Percentiles rank a stretch among this genome's conserved stretches.
Evolutionary conservation across 169 alveolate species (phyloP).

Genomic region (Cryptosporidium ubiquitum): DNA sequence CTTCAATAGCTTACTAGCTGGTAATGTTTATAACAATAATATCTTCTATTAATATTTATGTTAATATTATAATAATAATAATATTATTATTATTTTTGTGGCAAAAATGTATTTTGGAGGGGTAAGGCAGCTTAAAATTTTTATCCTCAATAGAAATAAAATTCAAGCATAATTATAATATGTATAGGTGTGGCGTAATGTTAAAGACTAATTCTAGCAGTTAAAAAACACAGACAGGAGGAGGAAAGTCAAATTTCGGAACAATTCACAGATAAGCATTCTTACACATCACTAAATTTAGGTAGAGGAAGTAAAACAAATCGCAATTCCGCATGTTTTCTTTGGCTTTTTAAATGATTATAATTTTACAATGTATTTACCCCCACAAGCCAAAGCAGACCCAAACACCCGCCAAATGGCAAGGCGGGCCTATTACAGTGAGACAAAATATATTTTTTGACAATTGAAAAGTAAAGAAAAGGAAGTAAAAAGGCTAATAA

Average conservation of each 20-base stretch:
- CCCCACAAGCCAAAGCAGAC: neutral
- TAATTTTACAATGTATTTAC: neutral
- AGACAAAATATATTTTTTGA: slow-evolving; percentile 3
- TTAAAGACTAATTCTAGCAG: neutral
- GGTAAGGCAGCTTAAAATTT: neutral
- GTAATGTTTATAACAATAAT: too few species aligned
- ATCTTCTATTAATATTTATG: neutral
- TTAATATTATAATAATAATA: neutral
- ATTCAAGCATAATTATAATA: neutral
- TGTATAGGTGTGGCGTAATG: neutral
- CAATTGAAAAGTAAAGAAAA: neutral
- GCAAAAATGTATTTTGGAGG: neutral
- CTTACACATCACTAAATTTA: neutral
- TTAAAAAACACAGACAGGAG: neutral
- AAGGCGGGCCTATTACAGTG: too few species aligned
- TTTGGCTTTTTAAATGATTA: neutral
- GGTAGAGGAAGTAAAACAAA: neutral
- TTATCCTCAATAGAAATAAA: neutral
- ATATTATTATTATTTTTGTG: neutral
- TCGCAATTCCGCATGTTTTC: neutral
- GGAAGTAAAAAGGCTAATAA: too few species aligned
- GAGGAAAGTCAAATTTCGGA: too few species aligned
- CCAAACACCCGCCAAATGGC: neutral
- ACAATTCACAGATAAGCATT: neutral
- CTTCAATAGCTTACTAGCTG: neutral